Conservation (phyloP, 2,329 filamentous ascomycete genomes). For the Triangularia setosa region DNA sequence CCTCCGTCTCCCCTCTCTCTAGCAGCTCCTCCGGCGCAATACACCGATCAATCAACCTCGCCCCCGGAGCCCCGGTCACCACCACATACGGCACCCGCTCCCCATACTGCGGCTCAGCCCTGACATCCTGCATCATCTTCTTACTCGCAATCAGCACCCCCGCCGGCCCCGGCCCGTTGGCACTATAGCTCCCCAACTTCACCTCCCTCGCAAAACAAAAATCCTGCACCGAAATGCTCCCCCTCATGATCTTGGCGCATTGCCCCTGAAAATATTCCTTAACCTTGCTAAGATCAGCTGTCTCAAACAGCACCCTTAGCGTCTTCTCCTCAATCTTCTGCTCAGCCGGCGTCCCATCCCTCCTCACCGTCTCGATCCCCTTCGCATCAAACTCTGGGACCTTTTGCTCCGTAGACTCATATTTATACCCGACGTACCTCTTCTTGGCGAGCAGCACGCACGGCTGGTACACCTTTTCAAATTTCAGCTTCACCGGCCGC, state of each 20-base stretch:
- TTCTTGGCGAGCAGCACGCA: slow-evolving; percentile 95
- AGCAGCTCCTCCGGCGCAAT: slow-evolving; percentile 83
- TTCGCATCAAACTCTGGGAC: slow-evolving; percentile 95
- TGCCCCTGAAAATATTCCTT: slow-evolving; percentile 88
- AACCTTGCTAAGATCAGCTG: slow-evolving; percentile 80
- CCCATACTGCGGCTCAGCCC: slow-evolving; percentile 88
- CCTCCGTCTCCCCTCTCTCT: slow-evolving; percentile 66
- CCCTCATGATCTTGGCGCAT: slow-evolving; percentile 88
- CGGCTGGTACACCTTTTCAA: slow-evolving; percentile 97
- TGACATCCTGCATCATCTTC: slow-evolving; percentile 79
- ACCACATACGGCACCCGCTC: slow-evolving; percentile 95
- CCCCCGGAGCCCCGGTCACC: slow-evolving; percentile 79
- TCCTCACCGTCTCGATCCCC: slow-evolving; percentile 93
- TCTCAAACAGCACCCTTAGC: slow-evolving; percentile 83
- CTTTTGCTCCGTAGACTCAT: slow-evolving; percentile 70
- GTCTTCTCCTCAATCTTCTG: slow-evolving; percentile 96
- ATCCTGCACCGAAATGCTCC: slow-evolving; percentile 84
- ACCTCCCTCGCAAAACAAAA: slow-evolving; percentile 96
- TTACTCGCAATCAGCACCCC: slow-evolving; percentile 85
- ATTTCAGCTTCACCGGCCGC: slow-evolving; percentile 88
- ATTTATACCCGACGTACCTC: slow-evolving; percentile 97
- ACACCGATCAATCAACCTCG: slow-evolving; percentile 82
- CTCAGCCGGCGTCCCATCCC: slow-evolving; percentile 90
- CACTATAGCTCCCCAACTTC: slow-evolving; percentile 81
- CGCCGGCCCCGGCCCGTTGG: slow-evolving; percentile 73